Conservation (phyloP, 2,329 filamentous ascomycete genomes). For the Aphanocladium album region DNA sequence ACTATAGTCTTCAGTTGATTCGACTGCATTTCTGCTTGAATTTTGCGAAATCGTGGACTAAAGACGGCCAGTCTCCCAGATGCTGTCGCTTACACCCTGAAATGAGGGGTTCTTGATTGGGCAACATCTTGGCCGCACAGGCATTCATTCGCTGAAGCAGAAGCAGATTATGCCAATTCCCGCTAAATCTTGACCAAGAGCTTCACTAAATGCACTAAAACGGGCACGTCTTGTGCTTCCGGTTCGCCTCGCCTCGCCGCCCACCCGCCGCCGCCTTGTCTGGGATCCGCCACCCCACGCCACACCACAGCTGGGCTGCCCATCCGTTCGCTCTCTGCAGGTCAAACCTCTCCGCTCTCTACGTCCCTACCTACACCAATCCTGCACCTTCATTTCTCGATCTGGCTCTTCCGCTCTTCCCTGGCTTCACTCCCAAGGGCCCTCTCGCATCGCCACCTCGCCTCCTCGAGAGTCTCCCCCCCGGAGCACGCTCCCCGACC, state of each 20-base stretch:
- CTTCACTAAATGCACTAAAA: neutral
- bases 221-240: neutral
- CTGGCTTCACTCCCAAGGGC: neutral
- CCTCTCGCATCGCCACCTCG: neutral
- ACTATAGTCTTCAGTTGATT: neutral
- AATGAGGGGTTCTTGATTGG: conserved; percentile 7
- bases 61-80: neutral
- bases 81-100: neutral
- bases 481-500: neutral
- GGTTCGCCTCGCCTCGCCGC: neutral
- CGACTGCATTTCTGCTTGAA: too few relatives aligned
- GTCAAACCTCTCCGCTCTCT: neutral
- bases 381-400: neutral
- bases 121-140: neutral
- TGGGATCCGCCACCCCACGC: neutral
- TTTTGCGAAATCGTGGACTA: neutral
- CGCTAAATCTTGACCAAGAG: neutral
- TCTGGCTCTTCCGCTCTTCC: neutral
- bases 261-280: too few relatives aligned
- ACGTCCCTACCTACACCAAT: neutral
- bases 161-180: neutral
- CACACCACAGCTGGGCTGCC: neutral
- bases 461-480: neutral
- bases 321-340: neutral
- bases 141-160: too few relatives aligned